Conservation (phyloP, 2,329 filamentous ascomycete genomes). For the Alternaria viburni region DNA sequence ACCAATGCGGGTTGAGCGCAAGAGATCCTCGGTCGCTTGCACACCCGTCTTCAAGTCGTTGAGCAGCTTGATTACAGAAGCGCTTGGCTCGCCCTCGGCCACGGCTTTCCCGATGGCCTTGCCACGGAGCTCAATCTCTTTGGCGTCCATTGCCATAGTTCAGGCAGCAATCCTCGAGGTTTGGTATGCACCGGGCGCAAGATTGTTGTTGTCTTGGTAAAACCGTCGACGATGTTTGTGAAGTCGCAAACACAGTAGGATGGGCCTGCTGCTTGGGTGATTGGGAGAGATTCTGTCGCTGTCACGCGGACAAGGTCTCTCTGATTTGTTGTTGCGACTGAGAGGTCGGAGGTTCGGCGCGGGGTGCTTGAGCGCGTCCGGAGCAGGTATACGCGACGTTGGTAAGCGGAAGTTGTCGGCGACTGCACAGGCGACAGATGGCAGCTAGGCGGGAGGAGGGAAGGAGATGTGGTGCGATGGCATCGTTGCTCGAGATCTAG, state of each 20-base stretch:
- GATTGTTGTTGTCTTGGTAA: not conserved
- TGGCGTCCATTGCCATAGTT: constrained; percentile 70
- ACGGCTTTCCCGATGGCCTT: constrained; percentile 82
- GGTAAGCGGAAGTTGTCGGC: not conserved
- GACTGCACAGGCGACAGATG: not conserved
- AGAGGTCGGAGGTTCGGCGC: constrained; percentile 7
- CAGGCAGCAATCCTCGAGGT: not conserved
- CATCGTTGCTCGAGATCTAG: constrained; percentile 8
- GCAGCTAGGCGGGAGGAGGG: not conserved
- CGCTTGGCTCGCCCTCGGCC: constrained; percentile 73
- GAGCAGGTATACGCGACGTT: constrained; percentile 2
- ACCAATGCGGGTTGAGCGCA: constrained; percentile 90
- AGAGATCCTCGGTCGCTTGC: constrained; percentile 83
- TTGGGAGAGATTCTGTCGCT: not conserved
- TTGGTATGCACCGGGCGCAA: not conserved
- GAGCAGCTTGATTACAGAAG: constrained; percentile 75
- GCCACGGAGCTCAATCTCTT: constrained; percentile 78
- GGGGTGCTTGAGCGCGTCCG: constrained; percentile 13
- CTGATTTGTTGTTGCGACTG: constrained; percentile 7
- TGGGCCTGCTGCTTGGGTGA: not conserved
- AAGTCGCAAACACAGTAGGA: not conserved
- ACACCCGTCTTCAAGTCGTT: constrained; percentile 81
- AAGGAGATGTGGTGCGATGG: constrained; percentile 2
- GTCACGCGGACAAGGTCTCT: constrained; percentile 1
- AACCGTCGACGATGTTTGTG: not conserved